These are phyloP conservation scores for Globisporangium iwayamae DNA, from an alignment of 352 stramenopile genomes.

Conservation along the genomic window DNA sequence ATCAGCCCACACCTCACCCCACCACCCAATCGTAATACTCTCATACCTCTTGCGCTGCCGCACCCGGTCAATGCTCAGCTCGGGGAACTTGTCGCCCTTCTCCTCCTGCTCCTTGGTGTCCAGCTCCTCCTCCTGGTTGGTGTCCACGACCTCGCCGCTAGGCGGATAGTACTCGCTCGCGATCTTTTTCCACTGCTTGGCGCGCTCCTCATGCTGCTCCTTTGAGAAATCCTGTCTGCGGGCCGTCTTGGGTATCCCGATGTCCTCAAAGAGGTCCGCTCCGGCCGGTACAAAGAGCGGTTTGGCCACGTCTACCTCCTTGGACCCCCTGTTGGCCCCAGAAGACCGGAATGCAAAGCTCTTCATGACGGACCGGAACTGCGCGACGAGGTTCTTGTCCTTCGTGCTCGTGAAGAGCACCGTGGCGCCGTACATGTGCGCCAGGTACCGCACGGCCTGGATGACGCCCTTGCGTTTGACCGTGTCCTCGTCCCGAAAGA, in stretches of 20 bases:
- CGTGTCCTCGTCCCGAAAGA: conserved; percentile 84
- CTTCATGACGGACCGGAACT: conserved; percentile 69
- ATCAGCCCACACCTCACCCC: not conserved
- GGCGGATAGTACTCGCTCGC: conserved; percentile 59
- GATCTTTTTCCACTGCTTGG: conserved; percentile 65
- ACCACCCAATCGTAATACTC: not conserved
- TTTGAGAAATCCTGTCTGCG: conserved; percentile 45
- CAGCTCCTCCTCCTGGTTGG: conserved; percentile 20
- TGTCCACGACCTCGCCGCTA: conserved; percentile 34
- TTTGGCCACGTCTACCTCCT: conserved; percentile 68
- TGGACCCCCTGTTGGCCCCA: conserved; percentile 37
- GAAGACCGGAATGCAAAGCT: conserved; percentile 50
- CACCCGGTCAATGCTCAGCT: conserved; percentile 66
- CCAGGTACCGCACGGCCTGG: conserved; percentile 84
- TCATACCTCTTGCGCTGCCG: conserved; percentile 61
- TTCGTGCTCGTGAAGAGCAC: conserved; percentile 85
- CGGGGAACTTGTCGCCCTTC: conserved; percentile 44
- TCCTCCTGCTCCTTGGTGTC: conserved; percentile 28
- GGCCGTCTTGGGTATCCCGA: conserved; percentile 58
- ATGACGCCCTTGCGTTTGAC: conserved; percentile 80
- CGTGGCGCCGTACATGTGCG: conserved; percentile 83
- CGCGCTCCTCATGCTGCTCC: conserved; percentile 58
- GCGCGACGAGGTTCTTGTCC: conserved; percentile 75
- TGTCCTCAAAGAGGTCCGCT: conserved; percentile 71
- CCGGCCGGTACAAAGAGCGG: conserved; percentile 69